These are phyloP conservation scores for Heterobasidion irregulare DNA, from an alignment of 1,284 basidiomycete species.

Conservation along the genomic window DNA sequence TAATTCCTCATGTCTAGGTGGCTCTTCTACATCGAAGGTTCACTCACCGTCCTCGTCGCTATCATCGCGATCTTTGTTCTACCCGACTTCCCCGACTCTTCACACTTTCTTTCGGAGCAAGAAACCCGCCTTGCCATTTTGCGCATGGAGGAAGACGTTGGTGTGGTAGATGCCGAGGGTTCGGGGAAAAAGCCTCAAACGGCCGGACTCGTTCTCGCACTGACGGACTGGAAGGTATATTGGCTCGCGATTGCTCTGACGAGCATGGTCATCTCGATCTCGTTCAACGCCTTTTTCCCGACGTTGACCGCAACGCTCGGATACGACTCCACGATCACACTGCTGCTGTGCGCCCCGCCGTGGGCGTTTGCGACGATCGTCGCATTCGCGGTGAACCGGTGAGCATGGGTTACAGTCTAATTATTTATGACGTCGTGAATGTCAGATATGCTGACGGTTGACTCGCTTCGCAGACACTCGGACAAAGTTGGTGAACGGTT, in stretches of 20 bases:
- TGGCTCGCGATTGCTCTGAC: conserved; percentile 53
- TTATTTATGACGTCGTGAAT: too few relatives aligned
- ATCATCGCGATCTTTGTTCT: conserved; percentile 57
- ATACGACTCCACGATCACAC: conserved; percentile 52
- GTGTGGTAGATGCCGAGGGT: conserved; percentile 35
- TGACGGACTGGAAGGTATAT: conserved; percentile 71
- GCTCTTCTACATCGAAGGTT: conserved; percentile 75
- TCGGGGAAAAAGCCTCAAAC: conserved; percentile 22
- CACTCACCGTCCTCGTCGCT: conserved; percentile 56
- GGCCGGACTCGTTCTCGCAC: conserved; percentile 46
- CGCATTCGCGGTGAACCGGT: conserved; percentile 42
- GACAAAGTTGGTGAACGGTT: conserved; percentile 61
- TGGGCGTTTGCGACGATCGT: conserved; percentile 62
- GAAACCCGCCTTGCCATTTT: conserved; percentile 62
- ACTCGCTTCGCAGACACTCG: conserved; percentile 48
- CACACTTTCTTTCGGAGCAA: conserved; percentile 47
- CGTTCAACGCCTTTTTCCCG: conserved; percentile 73
- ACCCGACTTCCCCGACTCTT: conserved; percentile 67
- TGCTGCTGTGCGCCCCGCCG: conserved; percentile 72
- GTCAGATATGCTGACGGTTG: neutral
- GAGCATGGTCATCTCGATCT: conserved; percentile 50
- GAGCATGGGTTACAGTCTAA: conserved; percentile 2
- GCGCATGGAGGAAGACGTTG: conserved; percentile 71
- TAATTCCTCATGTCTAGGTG: conserved; percentile 31
- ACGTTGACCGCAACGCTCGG: conserved; percentile 64